These are phyloP conservation scores for Phialophora tarda DNA, from an alignment of 2,329 filamentous ascomycete species.

Conservation along the genomic window DNA sequence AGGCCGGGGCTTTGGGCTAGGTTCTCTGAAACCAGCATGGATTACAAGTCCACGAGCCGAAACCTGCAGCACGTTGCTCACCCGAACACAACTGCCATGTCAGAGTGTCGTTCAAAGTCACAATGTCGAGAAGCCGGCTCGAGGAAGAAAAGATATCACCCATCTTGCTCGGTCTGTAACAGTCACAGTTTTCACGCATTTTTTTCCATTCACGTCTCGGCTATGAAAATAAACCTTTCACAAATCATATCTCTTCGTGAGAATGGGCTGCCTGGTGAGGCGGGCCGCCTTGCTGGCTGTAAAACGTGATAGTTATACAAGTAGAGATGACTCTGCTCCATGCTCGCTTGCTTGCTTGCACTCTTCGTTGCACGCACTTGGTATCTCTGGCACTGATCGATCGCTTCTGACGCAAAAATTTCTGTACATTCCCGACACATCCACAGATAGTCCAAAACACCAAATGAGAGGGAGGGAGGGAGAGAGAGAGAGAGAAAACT, in stretches of 20 bases:
- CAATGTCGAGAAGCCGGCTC: background rate
- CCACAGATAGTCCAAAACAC: background rate
- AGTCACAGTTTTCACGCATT: background rate
- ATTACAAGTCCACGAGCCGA: too few species aligned
- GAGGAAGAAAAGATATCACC: background rate
- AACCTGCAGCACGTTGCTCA: too few species aligned
- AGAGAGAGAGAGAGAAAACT: background rate
- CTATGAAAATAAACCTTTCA: constrained; percentile 5
- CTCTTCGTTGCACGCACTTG: background rate
- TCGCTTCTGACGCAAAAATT: background rate
- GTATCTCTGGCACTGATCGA: background rate
- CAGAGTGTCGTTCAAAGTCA: too few species aligned
- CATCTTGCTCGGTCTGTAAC: background rate
- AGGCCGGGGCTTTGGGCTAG: background rate
- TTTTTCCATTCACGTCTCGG: background rate
- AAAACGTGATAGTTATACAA: background rate
- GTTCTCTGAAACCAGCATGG: background rate
- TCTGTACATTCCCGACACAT: background rate
- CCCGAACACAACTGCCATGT: too few species aligned
- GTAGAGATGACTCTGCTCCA: background rate
- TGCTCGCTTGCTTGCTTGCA: background rate
- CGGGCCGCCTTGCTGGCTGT: background rate
- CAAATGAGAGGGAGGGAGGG: background rate
- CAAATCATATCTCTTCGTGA: constrained; percentile 4
- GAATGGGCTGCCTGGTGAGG: background rate